These are phyloP conservation scores for Alternaria sp. DNA, from an alignment of 2,329 filamentous ascomycete genomes.

Conservation along the genomic window DNA sequence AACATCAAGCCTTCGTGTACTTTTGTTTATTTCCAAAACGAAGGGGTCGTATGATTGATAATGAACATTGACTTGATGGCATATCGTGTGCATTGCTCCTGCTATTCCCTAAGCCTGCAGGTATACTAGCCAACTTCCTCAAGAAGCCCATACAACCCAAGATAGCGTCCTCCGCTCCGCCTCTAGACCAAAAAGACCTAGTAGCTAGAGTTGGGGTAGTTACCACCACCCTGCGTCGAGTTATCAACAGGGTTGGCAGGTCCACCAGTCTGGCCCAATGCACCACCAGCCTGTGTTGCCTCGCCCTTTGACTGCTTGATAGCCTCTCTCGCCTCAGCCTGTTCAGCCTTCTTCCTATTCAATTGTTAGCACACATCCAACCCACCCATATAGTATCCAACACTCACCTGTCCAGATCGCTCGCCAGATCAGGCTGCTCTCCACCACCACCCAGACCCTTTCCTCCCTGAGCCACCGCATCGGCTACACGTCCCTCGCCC, in stretches of 20 bases:
- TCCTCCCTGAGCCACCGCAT: constrained; percentile 48
- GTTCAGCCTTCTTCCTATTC: constrained; percentile 57
- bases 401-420: constrained; percentile 53
- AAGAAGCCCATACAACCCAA: fast-evolving
- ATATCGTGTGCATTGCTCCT: neutral
- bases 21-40: neutral
- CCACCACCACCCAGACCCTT: constrained; percentile 43
- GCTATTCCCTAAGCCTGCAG: fast-evolving
- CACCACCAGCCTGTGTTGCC: constrained; percentile 50
- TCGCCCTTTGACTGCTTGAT: constrained; percentile 49
- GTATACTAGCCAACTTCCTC: neutral
- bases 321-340: constrained; percentile 50
- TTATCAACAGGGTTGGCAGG: constrained; percentile 49
- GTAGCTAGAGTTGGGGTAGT: constrained; percentile 34
- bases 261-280: constrained; percentile 55
- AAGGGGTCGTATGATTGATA: neutral
- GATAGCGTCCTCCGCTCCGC: neutral
- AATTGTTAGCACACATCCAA: constrained; percentile 8
- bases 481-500: constrained; percentile 54
- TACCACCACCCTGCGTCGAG: constrained; percentile 10
- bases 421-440: constrained; percentile 50
- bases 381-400: neutral
- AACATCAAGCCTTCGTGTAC: neutral
- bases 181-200: neutral
- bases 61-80: neutral